Conservation (phyloP, 495 filamentous ascomycete genomes). For the Aspergillus incahuasiensis region DNA sequence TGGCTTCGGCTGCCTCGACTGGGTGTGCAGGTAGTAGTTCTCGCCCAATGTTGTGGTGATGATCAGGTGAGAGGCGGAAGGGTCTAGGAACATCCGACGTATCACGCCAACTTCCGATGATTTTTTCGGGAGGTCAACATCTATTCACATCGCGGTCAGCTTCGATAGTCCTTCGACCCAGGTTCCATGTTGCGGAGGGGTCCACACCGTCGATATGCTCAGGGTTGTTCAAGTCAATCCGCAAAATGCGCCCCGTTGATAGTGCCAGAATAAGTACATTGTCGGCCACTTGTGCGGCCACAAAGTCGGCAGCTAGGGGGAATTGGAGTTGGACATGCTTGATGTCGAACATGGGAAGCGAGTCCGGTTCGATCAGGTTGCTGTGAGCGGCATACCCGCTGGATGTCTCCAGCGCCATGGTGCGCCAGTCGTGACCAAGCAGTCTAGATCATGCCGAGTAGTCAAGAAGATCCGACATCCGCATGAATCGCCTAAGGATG, state of each 20-base stretch:
- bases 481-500: constrained; percentile 9
- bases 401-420: constrained; percentile 51
- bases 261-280: constrained; percentile 91
- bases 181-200: neutral
- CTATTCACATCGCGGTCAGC: constrained; percentile 37
- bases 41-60: constrained; percentile 88
- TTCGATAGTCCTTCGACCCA: neutral
- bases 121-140: constrained; percentile 96
- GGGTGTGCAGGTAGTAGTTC: constrained; percentile 96
- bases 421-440: constrained; percentile 27
- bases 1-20: constrained; percentile 79
- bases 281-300: constrained; percentile 93
- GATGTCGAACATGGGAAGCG: constrained; percentile 82
- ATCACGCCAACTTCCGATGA: constrained; percentile 86
- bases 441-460: constrained; percentile 35
- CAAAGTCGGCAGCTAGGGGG: constrained; percentile 86
- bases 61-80: constrained; percentile 89
- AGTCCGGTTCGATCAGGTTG: constrained; percentile 55
- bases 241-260: constrained; percentile 79
- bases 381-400: constrained; percentile 51
- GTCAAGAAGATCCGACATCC: constrained; percentile 9
- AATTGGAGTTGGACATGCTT: constrained; percentile 88
- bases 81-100: constrained; percentile 92
- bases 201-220: constrained; percentile 86
- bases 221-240: constrained; percentile 89